phyloP scores from a whole-genome alignment of 352 stramenopile genomes.

The Phytopythium helicoides region DNA sequence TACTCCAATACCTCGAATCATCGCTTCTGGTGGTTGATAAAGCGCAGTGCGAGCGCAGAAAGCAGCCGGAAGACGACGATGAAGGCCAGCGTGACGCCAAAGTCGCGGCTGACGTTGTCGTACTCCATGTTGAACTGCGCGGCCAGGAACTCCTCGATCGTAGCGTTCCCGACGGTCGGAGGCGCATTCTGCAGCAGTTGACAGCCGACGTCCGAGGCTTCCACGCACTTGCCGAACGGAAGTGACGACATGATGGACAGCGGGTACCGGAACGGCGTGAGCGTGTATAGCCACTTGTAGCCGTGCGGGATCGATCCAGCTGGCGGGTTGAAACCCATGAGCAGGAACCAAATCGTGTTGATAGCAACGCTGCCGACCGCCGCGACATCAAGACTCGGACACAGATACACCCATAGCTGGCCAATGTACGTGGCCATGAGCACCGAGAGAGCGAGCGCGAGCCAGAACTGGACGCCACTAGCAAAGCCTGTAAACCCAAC shows the following conservation, averaged over 20 bases:
- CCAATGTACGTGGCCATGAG: slow-evolving; percentile 44
- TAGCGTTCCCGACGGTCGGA: slow-evolving; percentile 7
- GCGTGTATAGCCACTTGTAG: slow-evolving; percentile 32
- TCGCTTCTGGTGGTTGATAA: slow-evolving; percentile 18
- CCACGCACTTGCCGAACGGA: slow-evolving; percentile 13
- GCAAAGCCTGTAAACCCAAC: slow-evolving; percentile 32
- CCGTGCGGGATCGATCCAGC: slow-evolving; percentile 18
- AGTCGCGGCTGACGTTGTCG: slow-evolving; percentile 11
- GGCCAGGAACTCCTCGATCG: slow-evolving; percentile 3
- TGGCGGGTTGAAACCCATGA: slow-evolving; percentile 39
- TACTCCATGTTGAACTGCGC: slow-evolving; percentile 32
- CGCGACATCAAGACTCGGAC: slow-evolving; percentile 24
- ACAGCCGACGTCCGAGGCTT: slow-evolving; percentile 19
- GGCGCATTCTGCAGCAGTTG: slow-evolving; percentile 21
- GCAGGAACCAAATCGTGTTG: slow-evolving; percentile 26
- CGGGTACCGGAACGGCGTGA: slow-evolving; percentile 22
- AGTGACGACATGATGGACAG: slow-evolving; percentile 22
- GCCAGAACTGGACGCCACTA: slow-evolving; percentile 42
- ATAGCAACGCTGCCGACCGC: slow-evolving; percentile 17
- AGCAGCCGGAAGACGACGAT: slow-evolving; percentile 11
- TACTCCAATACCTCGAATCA: too few species aligned
- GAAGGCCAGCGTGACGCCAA: slow-evolving; percentile 10
- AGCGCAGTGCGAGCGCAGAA: slow-evolving; percentile 14
- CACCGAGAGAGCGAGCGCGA: slow-evolving; percentile 36
- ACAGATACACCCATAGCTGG: slow-evolving; percentile 28